Evolutionary conservation across 1,284 basidiomycete species (phyloP), one percentile per base, ranked within the genome.

Genomic region (Kalmanozyma brasiliensis): DNA sequence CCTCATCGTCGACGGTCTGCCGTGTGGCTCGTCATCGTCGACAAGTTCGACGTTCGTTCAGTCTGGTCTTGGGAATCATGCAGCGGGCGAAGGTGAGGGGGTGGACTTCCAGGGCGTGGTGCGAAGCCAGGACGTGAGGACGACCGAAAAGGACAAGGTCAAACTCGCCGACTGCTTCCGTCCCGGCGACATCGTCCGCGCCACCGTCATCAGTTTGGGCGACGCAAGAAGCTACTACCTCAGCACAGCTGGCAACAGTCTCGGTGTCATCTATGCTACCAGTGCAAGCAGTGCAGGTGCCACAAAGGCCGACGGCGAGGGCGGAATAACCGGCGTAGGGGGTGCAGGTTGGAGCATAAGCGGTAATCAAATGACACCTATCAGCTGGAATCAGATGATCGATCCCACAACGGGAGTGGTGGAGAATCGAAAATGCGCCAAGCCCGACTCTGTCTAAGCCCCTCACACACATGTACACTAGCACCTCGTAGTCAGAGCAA

Each of bases 101-200:
- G 51, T 66, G 10, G 77, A 98, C 72, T 98, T 96, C 74, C 90
- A 88, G 0, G 95, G 95, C 13, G 90, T 98, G 8, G 91, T 98
- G 59, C 88, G 95, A 30, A 86, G 88, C 4, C 92, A 95, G 82
- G 96, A 98, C 83, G 74, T 58, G 36, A 79, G 84, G 43, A 89
- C 90, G 24, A 94, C 93, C 1, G 93, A 96, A 80, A 92, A 92
- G 77, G 93, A 95, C 84, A 91, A 90, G 81, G 87, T 97, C 60
- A 94, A 92, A 83, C 91, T 98, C 71, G 89, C 89, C 30, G 92
- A 96, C 73, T 97, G 93, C 80, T 98, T 98, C 84, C 87, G 96
- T 36, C 91, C 94, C 0, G 94, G 96, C 4, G 95, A 99, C 83
- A 91, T 98, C 49, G 91, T 99, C 24, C 89, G 91, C 71, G 94